Base-by-base conservation (phyloP, 495 filamentous ascomycete genomes). In the Hypoxylon lienhwacheense region DNA sequence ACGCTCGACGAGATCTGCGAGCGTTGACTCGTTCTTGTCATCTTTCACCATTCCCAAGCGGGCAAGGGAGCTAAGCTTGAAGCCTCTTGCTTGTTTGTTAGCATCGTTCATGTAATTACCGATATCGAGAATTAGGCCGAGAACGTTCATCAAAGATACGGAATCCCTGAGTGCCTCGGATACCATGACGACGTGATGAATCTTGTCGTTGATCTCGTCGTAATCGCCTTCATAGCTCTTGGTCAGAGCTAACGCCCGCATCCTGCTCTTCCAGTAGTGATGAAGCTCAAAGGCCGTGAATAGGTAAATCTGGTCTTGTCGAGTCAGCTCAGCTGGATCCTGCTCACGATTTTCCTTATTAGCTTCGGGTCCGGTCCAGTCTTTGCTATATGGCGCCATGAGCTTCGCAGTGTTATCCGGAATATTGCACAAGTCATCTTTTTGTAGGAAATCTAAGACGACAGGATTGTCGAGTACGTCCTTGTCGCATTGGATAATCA, bases 91-190 rank as follows among this genome's bases (percentile, higher is more conserved):
- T 70, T 97, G 95, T 72, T 98, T 98, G 70, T 96, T 97, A 37
- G 91, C 85, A 63, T 97, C 93, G 74, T 98, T 98, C 93, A 98
- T 98, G 78, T 93, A 98, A 66, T 98, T 98, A 66, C 93, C 93
- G 64, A 98, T 95, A 71, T 96, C 90, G 59, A 97, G 77, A 68
- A 98, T 98, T 37, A 98, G 76, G 53, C 92, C 92, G 15, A 98
- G 85, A 32, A 98, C 90, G 53, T 93, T 96, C 83, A 97, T 96
- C 61, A 98, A 74, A 5, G 89, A 83, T 2, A 95, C 89, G 2
- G 92, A 97, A 59, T 92, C 89, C 21, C 92, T 81, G 35, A 98
- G 72, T 11, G 89, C 87, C 70, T 98, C 95, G 35, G 90, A 90
- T 17, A 95, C 91, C 39, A 73, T 70, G 16, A 95, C 90, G 16